These are phyloP conservation scores for Beauveria varroae DNA, from an alignment of 2,329 filamentous ascomycete genomes.

Conservation along the genomic window DNA sequence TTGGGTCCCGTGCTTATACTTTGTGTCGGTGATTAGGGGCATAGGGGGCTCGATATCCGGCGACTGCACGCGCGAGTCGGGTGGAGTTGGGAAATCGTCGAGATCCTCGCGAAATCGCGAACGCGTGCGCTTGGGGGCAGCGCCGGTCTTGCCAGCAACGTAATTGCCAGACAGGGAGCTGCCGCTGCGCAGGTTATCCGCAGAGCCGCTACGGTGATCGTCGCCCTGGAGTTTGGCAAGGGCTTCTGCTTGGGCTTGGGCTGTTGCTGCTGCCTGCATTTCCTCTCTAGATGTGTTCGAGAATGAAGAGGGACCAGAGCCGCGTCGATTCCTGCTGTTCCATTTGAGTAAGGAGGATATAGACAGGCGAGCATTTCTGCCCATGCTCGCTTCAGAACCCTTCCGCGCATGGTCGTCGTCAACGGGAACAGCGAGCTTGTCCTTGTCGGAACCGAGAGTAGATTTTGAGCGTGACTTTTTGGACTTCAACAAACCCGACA, in stretches of 20 bases:
- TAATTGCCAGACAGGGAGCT: background rate
- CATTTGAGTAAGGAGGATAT: conserved; percentile 73
- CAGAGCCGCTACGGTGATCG: conserved; percentile 17
- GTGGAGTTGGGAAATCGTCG: conserved; percentile 81
- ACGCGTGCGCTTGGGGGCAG: conserved; percentile 66
- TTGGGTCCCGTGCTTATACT: conserved; percentile 16
- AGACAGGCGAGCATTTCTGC: conserved; percentile 36
- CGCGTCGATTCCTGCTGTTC: conserved; percentile 50
- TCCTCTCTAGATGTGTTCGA: conserved; percentile 89
- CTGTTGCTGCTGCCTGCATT: conserved; percentile 43
- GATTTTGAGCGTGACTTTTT: conserved; percentile 44
- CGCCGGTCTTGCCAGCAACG: conserved; percentile 26
- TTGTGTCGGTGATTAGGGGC: conserved; percentile 23
- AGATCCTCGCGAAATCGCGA: conserved; percentile 91
- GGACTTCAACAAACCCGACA: conserved; percentile 35
- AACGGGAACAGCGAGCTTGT: conserved; percentile 33
- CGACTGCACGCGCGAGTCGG: conserved; percentile 72
- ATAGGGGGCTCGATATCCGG: conserved; percentile 53
- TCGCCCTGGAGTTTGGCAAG: conserved; percentile 28
- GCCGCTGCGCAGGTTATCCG: conserved; percentile 35
- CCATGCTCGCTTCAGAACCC: conserved; percentile 45
- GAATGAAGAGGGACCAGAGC: conserved; percentile 64
- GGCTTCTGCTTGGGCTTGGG: conserved; percentile 22
- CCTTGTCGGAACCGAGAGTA: conserved; percentile 34
- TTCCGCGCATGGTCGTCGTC: conserved; percentile 45